Base-by-base conservation (phyloP, 192 early-diverging fungal genomes). In the Chytriomyces sp. region DNA sequence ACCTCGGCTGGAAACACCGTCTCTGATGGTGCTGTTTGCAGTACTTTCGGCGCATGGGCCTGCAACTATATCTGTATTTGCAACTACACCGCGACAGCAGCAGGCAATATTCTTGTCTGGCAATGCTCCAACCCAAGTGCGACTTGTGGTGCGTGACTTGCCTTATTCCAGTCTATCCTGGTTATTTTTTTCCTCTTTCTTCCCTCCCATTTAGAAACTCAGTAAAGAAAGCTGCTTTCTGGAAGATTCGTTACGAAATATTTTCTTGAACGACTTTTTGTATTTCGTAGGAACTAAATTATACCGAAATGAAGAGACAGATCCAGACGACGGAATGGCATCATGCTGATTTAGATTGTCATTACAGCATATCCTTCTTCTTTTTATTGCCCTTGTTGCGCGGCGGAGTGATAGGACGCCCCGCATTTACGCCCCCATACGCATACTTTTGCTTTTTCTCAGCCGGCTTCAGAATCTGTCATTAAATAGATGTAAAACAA, bases 391-490 rank as follows among this genome's bases (percentile, higher is more conserved):
- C 36, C 12, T 56, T 63, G 28, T 61, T 63, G 26, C 89, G 83
- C 68, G 88, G 90, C 31, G 91, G 89, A 66, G 91, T 91, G 38
- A 91, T 86, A 39, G 89, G 89, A 59, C 87, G 81, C 5, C 71
- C 71, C 17, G 71, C n/a, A 61, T 80, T 76, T 77, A 87, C 80
- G 5, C 85, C 90, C 19, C 89, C 91, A 74, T 93, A 92, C 2
- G 71, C 60, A 22, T 90, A 92, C 75, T 93, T 93, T 76, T 83
- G 81, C 77, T 93, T 93, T 84, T 93, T 93, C 73, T 96, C 94
- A 30, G 94, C 96, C 49, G 95, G 95, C 74, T 98, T 98, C 70
- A 98, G 78, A 72, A 98, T 98, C 92, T 93, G 74, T 28, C 25
- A n/a, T 41, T 3, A 10, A 53, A 17, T 8, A 7, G 2, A 8